Base-by-base conservation (phyloP, 805 yeast species). In the Martiniozyma abietophila region DNA sequence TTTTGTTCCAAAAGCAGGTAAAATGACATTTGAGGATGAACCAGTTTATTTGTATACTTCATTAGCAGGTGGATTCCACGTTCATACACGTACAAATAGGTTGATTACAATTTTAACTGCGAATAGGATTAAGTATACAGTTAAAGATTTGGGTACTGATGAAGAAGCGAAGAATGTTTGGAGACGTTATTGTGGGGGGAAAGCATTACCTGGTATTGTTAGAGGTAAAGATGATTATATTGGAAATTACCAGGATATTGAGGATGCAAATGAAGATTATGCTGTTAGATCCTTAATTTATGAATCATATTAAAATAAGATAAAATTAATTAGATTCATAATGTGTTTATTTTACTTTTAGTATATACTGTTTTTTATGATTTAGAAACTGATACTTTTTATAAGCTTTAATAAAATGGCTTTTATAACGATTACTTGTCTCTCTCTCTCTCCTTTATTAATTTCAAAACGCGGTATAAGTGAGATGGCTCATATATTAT, bases 191-290 rank as follows among this genome's bases (percentile, higher is more conserved):
- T 65, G 81, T 12, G 65, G 64, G 19, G 95, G 94, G 4, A 75
- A 80, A 45, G 62, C 74, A 2, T 67, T 85, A 38, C 96, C 96
- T 2, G 96, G 88, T 22, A 69, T 86, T 12, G 86, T 86, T 12
- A 71, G 95, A 55, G 84, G 82, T 7, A 76, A 75, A 18, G 92
- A 82, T 47, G 88, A 79, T 45, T 70, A 75, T 39, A 76, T 86
- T 43, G 95, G 95, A 2, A 80, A 84, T 52, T 82, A 82, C 79
- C 74, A 77, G 49, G 94, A 80, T 46, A 71, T 86, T 37, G 89
- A 82, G 35, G 92, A 84, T 30, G 86, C 86, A 27, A 84, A 84
- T 53, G 96, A 86, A 54, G 80, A 76, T 32, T 80, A 78, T 50
- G 69, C 67, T 35, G 70, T 82, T 31, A 61, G 71, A 34, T 76